Conservation (phyloP, 805 yeast genomes). For the Candida nitratophila region DNA sequence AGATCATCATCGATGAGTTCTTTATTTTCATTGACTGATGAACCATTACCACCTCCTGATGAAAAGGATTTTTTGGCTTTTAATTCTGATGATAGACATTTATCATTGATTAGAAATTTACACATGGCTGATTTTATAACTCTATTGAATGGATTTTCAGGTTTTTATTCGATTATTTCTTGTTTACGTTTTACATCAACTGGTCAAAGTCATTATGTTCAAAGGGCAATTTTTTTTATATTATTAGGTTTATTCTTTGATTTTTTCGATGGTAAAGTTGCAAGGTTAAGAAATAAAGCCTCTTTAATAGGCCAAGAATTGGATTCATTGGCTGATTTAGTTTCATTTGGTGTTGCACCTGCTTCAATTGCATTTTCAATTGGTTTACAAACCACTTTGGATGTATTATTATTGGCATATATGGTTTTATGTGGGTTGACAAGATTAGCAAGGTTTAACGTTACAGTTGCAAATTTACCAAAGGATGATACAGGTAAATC, state of each 20-base stretch:
- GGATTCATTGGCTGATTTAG: constrained; percentile 91
- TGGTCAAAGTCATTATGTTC: constrained; percentile 60
- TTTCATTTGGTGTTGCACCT: constrained; percentile 94
- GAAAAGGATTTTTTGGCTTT: constrained; percentile 71
- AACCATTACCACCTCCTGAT: constrained; percentile 71
- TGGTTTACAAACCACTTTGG: constrained; percentile 82
- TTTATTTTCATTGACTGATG: constrained; percentile 44
- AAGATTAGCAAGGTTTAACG: constrained; percentile 91
- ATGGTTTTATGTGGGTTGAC: constrained; percentile 93
- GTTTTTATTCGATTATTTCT: constrained; percentile 83
- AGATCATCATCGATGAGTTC: constrained; percentile 29
- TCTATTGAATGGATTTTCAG: constrained; percentile 87
- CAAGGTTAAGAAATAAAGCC: constrained; percentile 86
- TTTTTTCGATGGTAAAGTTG: constrained; percentile 95
- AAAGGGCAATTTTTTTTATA: constrained; percentile 82
- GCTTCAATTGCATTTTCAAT: constrained; percentile 87
- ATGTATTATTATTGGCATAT: constrained; percentile 65
- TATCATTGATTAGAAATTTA: constrained; percentile 76
- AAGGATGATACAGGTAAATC: constrained; percentile 84
- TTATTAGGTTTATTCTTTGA: constrained; percentile 92
- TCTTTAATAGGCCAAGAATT: constrained; percentile 96
- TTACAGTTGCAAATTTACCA: constrained; percentile 87
- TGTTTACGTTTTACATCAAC: constrained; percentile 77
- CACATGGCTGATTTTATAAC: constrained; percentile 97
- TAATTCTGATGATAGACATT: constrained; percentile 77